These are phyloP conservation scores for Amanita inopinata DNA, from an alignment of 768 basidiomycete species.

Conservation along the genomic window DNA sequence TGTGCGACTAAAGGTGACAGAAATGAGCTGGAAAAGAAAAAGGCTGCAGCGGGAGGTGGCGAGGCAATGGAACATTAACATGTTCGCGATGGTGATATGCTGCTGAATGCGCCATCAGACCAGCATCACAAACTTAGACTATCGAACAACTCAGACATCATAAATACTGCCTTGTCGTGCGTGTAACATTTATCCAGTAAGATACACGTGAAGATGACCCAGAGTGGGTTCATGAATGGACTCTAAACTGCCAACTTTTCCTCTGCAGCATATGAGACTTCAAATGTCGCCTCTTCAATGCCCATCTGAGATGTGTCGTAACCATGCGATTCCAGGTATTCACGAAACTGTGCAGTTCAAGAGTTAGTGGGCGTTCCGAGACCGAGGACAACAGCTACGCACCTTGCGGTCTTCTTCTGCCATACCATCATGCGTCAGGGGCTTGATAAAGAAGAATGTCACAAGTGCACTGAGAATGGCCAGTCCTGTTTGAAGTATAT, in stretches of 20 bases:
- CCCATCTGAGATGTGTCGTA: constrained; percentile 77
- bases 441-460: constrained; percentile 63
- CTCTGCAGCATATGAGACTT: constrained; percentile 16
- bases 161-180: too few species aligned
- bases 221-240: too few species aligned
- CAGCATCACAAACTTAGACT: too few species aligned
- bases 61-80: constrained; percentile 47
- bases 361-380: constrained; percentile 3
- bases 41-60: constrained; percentile 25
- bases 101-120: too few species aligned
- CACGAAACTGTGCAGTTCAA: constrained; percentile 51
- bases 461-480: constrained; percentile 71
- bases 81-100: too few species aligned
- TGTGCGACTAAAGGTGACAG: constrained; percentile 26
- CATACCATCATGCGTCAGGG: constrained; percentile 74
- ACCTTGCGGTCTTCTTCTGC: constrained; percentile 60
- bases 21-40: constrained; percentile 57
- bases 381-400: constrained; percentile 14
- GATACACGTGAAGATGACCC: too few species aligned
- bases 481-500: constrained; percentile 31
- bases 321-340: constrained; percentile 69
- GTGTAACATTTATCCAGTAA: too few species aligned
- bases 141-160: too few species aligned
- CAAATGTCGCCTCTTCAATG: constrained; percentile 20
- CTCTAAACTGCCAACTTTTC: constrained; percentile 14